These are phyloP conservation scores for Suillus hirtellus DNA, from an alignment of 768 basidiomycete species.

Conservation along the genomic window DNA sequence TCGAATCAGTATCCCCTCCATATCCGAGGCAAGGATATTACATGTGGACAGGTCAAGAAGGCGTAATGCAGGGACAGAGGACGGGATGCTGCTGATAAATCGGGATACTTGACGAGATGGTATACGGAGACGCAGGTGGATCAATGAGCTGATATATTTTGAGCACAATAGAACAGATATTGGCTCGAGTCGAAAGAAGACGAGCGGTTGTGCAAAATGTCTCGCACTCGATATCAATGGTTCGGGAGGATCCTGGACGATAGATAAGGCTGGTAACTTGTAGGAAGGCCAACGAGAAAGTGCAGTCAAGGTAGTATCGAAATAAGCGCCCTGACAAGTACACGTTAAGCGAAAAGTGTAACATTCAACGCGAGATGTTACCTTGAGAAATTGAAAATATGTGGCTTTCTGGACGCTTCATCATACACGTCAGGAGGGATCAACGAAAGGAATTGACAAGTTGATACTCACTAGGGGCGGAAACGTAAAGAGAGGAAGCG, in stretches of 20 bases:
- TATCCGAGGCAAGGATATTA: slow-evolving; percentile 49
- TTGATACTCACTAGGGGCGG: slow-evolving; percentile 70
- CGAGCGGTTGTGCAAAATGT: slow-evolving; percentile 82
- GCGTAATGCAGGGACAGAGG: slow-evolving; percentile 44
- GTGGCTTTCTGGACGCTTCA: slow-evolving; percentile 67
- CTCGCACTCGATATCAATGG: slow-evolving; percentile 35
- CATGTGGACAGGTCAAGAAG: slow-evolving; percentile 81
- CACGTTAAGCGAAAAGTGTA: background rate
- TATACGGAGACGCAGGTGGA: slow-evolving; percentile 66
- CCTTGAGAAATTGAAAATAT: slow-evolving; percentile 83
- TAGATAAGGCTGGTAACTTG: slow-evolving; percentile 49
- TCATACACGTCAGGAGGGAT: slow-evolving; percentile 10
- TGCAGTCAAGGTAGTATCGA: slow-evolving; percentile 66
- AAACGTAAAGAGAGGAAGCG: slow-evolving; percentile 66
- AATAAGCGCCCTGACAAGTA: slow-evolving; percentile 69
- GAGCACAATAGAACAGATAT: slow-evolving; percentile 51
- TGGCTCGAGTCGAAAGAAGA: slow-evolving; percentile 72
- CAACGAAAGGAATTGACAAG: background rate
- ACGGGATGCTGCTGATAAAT: slow-evolving; percentile 35
- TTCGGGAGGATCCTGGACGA: slow-evolving; percentile 66
- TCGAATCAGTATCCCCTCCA: slow-evolving; percentile 53
- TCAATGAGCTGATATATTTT: slow-evolving; percentile 43
- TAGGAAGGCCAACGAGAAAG: slow-evolving; percentile 62
- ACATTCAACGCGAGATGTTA: slow-evolving; percentile 20
- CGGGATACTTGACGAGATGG: slow-evolving; percentile 62